phyloP scores from a whole-genome alignment of 2,329 filamentous ascomycete genomes.

The Hypoxylon sp. region DNA sequence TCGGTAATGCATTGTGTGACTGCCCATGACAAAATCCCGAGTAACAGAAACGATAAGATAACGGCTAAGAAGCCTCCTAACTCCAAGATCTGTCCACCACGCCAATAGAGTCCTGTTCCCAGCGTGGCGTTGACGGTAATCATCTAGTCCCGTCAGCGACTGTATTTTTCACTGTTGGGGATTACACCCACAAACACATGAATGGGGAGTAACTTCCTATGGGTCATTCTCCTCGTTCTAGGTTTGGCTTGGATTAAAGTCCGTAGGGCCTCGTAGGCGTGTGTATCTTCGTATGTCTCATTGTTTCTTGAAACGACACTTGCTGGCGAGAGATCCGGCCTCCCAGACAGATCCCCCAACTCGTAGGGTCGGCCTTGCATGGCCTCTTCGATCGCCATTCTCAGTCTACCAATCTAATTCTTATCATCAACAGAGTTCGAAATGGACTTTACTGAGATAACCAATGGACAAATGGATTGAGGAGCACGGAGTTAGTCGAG shows the following conservation, averaged over 20 bases:
- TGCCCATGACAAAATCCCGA: constrained; percentile 51
- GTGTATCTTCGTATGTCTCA: constrained; percentile 2
- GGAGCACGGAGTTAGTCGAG: too few species aligned
- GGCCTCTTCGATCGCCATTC: too few species aligned
- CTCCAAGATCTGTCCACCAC: constrained; percentile 52
- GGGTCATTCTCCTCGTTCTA: constrained; percentile 45
- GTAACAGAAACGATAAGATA: constrained; percentile 50
- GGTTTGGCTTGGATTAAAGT: constrained; percentile 24
- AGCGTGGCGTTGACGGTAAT: constrained; percentile 52
- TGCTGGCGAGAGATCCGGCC: too few species aligned
- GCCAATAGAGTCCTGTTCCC: constrained; percentile 52
- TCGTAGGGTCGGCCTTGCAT: too few species aligned
- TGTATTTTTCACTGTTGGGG: not conserved
- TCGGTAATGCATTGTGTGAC: constrained; percentile 55
- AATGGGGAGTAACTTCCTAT: constrained; percentile 48
- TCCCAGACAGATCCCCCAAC: too few species aligned
- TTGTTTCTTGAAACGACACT: not conserved
- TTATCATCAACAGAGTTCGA: too few species aligned
- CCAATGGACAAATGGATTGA: too few species aligned
- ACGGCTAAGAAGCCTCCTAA: constrained; percentile 50
- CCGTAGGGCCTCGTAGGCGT: not conserved
- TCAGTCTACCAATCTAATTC: too few species aligned
- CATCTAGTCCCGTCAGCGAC: constrained; percentile 44
- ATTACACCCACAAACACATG: constrained; percentile 47
- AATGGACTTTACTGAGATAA: too few species aligned